A percentile compares a stretch with the other conserved stretches of the same genome.
These are phyloP conservation scores for Cyclotella baltica DNA, from an alignment of 108 stramenopile species.

Conservation along the genomic window DNA sequence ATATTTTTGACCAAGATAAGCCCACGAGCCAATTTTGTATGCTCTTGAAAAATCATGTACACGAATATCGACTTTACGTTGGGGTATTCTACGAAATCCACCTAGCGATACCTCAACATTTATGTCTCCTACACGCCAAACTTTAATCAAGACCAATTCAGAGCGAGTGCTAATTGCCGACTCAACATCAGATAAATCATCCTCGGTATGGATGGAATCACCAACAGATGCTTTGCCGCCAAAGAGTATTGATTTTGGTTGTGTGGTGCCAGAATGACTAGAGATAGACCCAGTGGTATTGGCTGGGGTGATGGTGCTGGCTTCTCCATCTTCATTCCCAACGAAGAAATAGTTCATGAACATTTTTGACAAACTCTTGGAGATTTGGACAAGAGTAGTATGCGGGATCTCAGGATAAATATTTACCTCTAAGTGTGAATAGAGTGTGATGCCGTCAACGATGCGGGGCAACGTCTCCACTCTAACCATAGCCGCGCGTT, in stretches of 20 bases:
- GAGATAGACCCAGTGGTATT: constrained; percentile 30
- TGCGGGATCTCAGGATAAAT: constrained; percentile 54
- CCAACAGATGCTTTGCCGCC: constrained; percentile 44
- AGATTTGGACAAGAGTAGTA: constrained; percentile 46
- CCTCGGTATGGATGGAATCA: constrained; percentile 1
- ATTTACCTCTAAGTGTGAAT: constrained; percentile 61
- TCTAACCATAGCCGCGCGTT: constrained; percentile 52
- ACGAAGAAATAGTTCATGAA: constrained; percentile 56
- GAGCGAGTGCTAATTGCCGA: background rate
- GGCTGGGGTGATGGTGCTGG: constrained; percentile 20
- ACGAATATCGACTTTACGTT: constrained; percentile 37
- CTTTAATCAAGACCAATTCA: constrained; percentile 56
- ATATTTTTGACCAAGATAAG: constrained; percentile 50
- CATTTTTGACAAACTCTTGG: constrained; percentile 52
- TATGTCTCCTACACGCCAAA: constrained; percentile 58
- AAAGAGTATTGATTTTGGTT: constrained; percentile 38
- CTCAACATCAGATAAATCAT: background rate
- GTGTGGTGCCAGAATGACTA: constrained; percentile 21
- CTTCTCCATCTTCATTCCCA: constrained; percentile 36
- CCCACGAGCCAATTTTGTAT: constrained; percentile 53
- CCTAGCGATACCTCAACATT: constrained; percentile 47
- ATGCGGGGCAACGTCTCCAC: constrained; percentile 51
- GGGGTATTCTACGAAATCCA: constrained; percentile 51
- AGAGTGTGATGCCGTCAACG: constrained; percentile 54
- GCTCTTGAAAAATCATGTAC: constrained; percentile 55